Percentiles rank a stretch among this genome's conserved stretches.
Evolutionary conservation across 2,329 filamentous ascomycete genomes (phyloP).

Genomic region (Didymella glomerata): DNA sequence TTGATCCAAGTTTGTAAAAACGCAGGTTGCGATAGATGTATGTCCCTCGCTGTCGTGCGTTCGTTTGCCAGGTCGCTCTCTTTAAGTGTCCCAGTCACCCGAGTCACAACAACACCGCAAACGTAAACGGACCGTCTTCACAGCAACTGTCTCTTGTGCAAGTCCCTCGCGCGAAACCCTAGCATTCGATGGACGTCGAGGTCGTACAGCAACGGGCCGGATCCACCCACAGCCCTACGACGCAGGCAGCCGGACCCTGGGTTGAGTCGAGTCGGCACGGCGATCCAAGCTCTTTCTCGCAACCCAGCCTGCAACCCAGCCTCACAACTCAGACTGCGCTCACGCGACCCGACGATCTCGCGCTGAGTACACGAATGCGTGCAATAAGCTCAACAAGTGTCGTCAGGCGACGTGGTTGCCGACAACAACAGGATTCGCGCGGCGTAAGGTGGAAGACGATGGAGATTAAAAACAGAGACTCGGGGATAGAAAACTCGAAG

Average conservation of each 20-base stretch:
- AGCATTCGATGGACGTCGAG: constrained; percentile 4
- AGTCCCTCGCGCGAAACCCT: neutral
- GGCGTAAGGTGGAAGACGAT: neutral
- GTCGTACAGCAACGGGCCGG: constrained; percentile 13
- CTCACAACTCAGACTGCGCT: neutral
- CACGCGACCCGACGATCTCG: constrained; percentile 4
- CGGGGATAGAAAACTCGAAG: constrained; percentile 20
- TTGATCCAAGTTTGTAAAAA: neutral
- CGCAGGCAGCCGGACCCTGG: constrained; percentile 12
- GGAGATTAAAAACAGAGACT: neutral
- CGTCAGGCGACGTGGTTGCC: neutral
- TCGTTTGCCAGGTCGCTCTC: neutral
- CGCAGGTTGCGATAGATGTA: neutral
- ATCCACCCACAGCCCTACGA: constrained; percentile 9
- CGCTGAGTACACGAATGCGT: constrained; percentile 2
- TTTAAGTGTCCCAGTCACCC: neutral
- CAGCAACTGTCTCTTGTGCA: neutral
- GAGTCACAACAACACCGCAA: neutral
- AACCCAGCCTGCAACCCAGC: constrained; percentile 10
- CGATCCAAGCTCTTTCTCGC: constrained; percentile 13
- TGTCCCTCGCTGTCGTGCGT: neutral
- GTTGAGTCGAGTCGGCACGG: constrained; percentile 9
- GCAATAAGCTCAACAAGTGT: constrained; percentile 4
- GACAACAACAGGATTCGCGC: neutral
- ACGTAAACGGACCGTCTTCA: constrained; percentile 6